Evolutionary conservation across 2,329 filamentous ascomycete species (phyloP), one percentile per base, ranked within the genome.

Genomic region (Cercospora citrullina): DNA sequence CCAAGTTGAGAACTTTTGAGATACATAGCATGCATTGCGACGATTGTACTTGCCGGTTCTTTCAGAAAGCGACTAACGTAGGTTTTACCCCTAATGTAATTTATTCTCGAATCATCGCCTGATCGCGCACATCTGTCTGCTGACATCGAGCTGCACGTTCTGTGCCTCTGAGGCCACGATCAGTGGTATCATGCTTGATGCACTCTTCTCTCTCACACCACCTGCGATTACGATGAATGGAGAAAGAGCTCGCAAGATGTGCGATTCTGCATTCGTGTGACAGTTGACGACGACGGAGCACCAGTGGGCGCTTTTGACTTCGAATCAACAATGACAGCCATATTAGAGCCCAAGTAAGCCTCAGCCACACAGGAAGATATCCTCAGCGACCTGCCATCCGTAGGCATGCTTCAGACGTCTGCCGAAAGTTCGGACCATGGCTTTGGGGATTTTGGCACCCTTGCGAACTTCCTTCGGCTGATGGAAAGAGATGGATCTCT

Each of bases 401-500:
- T 69, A 76, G 26, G 73, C 74, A 67, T 84, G 77, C 61, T 75
- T 79, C 48, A 89, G 71, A 23, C 86, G 77, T 57, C 85, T 77
- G 0, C 86, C 87, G 70, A 82, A 77, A 1, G 81, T 74, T 58
- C 65, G 65, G 0, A 84, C 85, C 48, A 74, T 76, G 1, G 71
- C 70, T 68, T 84, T 85, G 0, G 83, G 77, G 3, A 89, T 80
- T 75, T 89, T 88, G 0, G 78, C 77, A 1, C 73, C 74, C 0
- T 64, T 64, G 21, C 74, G 39, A 6, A 75, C 72, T 28, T 86
- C 85, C 75, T 89, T 87, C 2, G 87, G 87, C 72, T 89, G 86
- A 69, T 89, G 86, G 68, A 89, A 87, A 64, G 87, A 84, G 33
- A 89, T 89, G 26, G 81, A 82, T 4, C 83, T 76, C 45, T 82